Conservation (phyloP, 768 basidiomycete genomes). For the Boletus rubescentipes region DNA sequence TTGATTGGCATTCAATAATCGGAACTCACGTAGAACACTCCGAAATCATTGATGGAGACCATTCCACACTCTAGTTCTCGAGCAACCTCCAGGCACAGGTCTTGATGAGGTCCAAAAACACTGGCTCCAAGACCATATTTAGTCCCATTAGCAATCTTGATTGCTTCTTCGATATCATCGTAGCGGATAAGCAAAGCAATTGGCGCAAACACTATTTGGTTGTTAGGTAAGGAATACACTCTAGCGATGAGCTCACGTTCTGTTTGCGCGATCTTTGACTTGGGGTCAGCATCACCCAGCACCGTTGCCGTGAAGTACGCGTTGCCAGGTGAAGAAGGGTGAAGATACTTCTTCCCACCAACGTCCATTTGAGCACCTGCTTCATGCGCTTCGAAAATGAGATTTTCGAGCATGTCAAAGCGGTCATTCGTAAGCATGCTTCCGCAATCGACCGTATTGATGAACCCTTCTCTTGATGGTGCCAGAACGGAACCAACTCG, state of each 20-base stretch:
- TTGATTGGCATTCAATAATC: not conserved
- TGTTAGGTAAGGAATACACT: slow-evolving; percentile 11
- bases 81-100: slow-evolving; percentile 76
- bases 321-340: slow-evolving; percentile 68
- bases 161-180: slow-evolving; percentile 78
- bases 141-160: slow-evolving; percentile 86
- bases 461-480: slow-evolving; percentile 62
- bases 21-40: slow-evolving; percentile 72
- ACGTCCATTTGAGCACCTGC: slow-evolving; percentile 61
- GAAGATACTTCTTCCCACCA: slow-evolving; percentile 66
- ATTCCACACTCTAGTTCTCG: slow-evolving; percentile 87
- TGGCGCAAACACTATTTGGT: slow-evolving; percentile 82
- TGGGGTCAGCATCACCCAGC: slow-evolving; percentile 69
- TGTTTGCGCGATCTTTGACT: slow-evolving; percentile 73
- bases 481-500: slow-evolving; percentile 79
- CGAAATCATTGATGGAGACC: slow-evolving; percentile 97
- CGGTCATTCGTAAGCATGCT: slow-evolving; percentile 80
- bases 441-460: slow-evolving; percentile 79
- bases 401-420: slow-evolving; percentile 63
- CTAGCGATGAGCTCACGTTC: slow-evolving; percentile 53
- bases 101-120: slow-evolving; percentile 87
- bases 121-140: slow-evolving; percentile 90
- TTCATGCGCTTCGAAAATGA: slow-evolving; percentile 68
- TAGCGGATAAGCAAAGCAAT: slow-evolving; percentile 86
- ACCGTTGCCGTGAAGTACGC: slow-evolving; percentile 88